Evolutionary conservation across 2,329 filamentous ascomycete species (phyloP).

Genomic region (Fusarium pseudoanthophilum): DNA sequence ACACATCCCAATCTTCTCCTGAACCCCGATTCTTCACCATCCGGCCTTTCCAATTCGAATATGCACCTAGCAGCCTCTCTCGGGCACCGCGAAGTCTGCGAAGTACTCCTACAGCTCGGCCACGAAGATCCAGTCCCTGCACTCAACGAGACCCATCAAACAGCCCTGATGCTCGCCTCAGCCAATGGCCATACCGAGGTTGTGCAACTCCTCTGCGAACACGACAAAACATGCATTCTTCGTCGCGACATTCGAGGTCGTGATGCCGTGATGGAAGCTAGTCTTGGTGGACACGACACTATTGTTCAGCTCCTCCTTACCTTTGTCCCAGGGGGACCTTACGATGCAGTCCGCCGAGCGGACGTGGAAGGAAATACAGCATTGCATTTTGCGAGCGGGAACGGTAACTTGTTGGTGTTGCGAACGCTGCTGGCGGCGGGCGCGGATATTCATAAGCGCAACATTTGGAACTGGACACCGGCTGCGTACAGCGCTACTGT

Average conservation of each 20-base stretch:
- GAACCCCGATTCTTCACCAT: constrained; percentile 79
- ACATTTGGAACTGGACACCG: constrained; percentile 83
- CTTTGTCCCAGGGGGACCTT: constrained; percentile 65
- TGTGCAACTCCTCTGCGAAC: constrained; percentile 75
- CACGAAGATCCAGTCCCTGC: constrained; percentile 80
- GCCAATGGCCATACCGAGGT: constrained; percentile 76
- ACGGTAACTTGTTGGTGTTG: constrained; percentile 81
- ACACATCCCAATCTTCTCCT: constrained; percentile 77
- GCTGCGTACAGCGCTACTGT: constrained; percentile 85
- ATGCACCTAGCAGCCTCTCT: constrained; percentile 83
- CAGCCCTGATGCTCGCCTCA: constrained; percentile 83
- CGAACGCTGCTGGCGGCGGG: constrained; percentile 82
- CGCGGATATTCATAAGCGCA: constrained; percentile 76
- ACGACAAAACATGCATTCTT: constrained; percentile 70
- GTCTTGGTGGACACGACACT: constrained; percentile 69
- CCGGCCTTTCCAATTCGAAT: constrained; percentile 80
- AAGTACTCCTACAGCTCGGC: constrained; percentile 75
- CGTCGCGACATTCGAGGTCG: constrained; percentile 74
- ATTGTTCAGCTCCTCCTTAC: constrained; percentile 73
- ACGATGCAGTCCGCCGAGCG: constrained; percentile 63
- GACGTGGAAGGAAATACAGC: constrained; percentile 86
- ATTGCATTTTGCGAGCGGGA: constrained; percentile 85
- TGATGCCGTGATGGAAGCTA: constrained; percentile 77
- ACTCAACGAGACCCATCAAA: constrained; percentile 82
- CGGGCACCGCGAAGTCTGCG: constrained; percentile 75